Evolutionary conservation across 345 rosid genomes (phyloP), one percentile per base, ranked within the genome.

Genomic region (Passiflora organensis): DNA sequence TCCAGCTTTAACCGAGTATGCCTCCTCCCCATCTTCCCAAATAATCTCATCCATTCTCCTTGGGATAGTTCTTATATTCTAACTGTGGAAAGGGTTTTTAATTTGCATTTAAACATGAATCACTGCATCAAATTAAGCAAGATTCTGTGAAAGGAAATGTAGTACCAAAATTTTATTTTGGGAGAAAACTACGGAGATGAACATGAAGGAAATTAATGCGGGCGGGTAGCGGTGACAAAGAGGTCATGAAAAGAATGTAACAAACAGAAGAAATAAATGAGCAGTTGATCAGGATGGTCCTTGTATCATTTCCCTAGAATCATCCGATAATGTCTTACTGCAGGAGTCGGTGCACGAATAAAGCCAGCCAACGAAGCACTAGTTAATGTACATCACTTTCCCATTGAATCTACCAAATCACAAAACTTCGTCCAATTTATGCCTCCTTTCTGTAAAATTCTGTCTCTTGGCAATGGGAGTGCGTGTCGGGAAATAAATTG

Each of bases 211-310:
- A 56, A 56, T 58, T 39, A 58, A 66, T 32, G 37, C 18, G 39
- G 36, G 45, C 58, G 41, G 55, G 46, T 57, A 32, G 22, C 41
- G 9, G 32, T 11, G 39, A n/a, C 16, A 18, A 45, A 23, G 20
- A 51, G 51, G 28, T 63, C 69, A 58, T 51, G 82, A 74, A 65
- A 78, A 64, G 67, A 59, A 59, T 49, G 79, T 19, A 37, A 59
- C 77, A 16, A 39, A 28, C 38, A 50, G 52, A 49, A 9, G 58
- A 17, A 28, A 6, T 25, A 25, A 59, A 22, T 58, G 69, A 25
- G 62, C 49, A 25, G 42, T 48, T 6, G 28, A 44, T 21, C 32
- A 10, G 19, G 24, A 71, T 68, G 78, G 74, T 64, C 78, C 78
- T 14, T 22, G 1, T 12, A 8, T 18, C 20, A 32, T 8, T 14